Evolutionary conservation across 2,329 filamentous ascomycete species (phyloP), one percentile per base, ranked within the genome.

Genomic region (Fusarium sambucinum): DNA sequence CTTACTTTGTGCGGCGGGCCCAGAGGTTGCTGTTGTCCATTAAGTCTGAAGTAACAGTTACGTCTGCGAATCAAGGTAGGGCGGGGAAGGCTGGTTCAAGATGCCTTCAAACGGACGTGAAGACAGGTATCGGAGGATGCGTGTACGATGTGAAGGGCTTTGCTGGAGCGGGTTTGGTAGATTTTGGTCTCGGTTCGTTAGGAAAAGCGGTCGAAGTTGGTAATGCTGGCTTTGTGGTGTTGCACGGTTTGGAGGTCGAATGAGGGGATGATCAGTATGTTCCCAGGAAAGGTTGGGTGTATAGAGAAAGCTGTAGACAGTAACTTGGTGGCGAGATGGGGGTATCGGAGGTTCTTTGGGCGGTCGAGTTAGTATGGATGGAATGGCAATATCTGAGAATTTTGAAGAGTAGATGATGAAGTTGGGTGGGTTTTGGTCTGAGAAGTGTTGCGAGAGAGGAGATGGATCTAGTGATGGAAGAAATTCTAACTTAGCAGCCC

Each of bases 1-100:
- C 89, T 80, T 86, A 94, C 92, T 93, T 94, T 82, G 90, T 91
- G 82, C 92, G 91, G 81, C 92, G 90, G 82, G 88, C 91, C 92
- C 92, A 95, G 84, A 89, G 82, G 78, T 85, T 87, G 61, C 60
- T 51, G 38, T 60, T 65, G 80, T 88, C 87, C 87, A 89, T 89
- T 78, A 79, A 82, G 80, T 78, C 77, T 75, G 73, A 69, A 73
- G 69, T 64, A 57, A 71, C 59, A 69, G 62, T 63, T 66, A 56
- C 59, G 59, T 61, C 63, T 66, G 54, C 57, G 69, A 73, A 64
- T 50, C 56, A 56, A 67, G 54, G 52, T 68, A 72, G 55, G 71
- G 67, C 63, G 68, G 70, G 61, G 70, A 73, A 70, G 65, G 68
- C 71, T 59, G 66, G 59, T 69, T 59, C 58, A 61, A 41, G 64